phyloP scores from a whole-genome alignment of 768 basidiomycete species.

The Leccinum obscurum region DNA sequence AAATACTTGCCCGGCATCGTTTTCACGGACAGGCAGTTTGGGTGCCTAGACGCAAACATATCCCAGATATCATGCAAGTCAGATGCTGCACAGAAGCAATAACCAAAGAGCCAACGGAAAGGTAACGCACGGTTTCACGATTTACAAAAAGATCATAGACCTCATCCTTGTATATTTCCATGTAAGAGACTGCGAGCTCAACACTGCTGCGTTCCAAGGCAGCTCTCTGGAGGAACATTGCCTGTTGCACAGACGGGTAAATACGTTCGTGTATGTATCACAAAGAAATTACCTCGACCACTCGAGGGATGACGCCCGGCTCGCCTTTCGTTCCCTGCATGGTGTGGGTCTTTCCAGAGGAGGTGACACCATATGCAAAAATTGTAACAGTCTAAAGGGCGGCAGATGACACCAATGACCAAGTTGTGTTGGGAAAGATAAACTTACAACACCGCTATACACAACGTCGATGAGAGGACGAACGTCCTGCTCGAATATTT shows the following conservation, averaged over 20 bases:
- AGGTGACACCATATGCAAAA: constrained; percentile 90
- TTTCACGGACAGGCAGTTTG: constrained; percentile 58
- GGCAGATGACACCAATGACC: background rate
- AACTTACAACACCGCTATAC: constrained; percentile 68
- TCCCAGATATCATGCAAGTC: background rate
- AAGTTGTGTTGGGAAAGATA: constrained; percentile 1
- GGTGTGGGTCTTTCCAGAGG: constrained; percentile 89
- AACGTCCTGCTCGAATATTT: constrained; percentile 77
- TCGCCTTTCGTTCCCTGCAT: constrained; percentile 79
- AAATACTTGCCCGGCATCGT: constrained; percentile 51
- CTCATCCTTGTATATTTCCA: constrained; percentile 93
- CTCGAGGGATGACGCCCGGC: constrained; percentile 85
- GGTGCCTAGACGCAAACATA: constrained; percentile 37
- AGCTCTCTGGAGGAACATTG: constrained; percentile 55
- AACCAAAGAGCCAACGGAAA: background rate
- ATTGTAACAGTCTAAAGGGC: constrained; percentile 71
- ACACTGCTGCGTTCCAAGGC: constrained; percentile 42
- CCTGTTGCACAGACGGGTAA: constrained; percentile 35
- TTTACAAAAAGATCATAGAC: constrained; percentile 82
- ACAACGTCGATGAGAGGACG: constrained; percentile 77
- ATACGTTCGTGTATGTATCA: background rate
- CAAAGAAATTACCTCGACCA: constrained; percentile 57
- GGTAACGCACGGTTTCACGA: constrained; percentile 57
- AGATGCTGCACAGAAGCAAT: background rate
- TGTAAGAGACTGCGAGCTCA: constrained; percentile 64